Percentiles rank a stretch among this genome's conserved stretches.
Conservation (phyloP, 2,329 filamentous ascomycete genomes). For the Polychaeton citri region DNA sequence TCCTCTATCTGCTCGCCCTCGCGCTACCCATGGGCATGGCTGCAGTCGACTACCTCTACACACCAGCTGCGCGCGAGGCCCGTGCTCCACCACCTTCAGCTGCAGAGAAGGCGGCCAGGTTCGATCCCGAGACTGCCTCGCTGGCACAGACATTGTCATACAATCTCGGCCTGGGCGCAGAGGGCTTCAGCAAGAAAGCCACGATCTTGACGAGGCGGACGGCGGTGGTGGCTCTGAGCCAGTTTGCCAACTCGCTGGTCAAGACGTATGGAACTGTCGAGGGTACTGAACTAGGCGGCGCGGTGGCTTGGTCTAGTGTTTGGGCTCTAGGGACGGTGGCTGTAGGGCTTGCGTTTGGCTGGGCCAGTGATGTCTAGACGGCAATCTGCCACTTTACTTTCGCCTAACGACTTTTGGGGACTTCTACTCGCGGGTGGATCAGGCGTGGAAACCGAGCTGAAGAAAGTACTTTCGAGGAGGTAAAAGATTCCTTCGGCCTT, state of each 20-base stretch:
- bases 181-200: constrained; percentile 58
- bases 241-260: constrained; percentile 45
- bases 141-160: constrained; percentile 57
- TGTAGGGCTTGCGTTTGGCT: constrained; percentile 44
- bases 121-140: constrained; percentile 52
- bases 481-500: no score
- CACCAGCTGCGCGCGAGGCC: constrained; percentile 41
- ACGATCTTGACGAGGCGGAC: constrained; percentile 45
- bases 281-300: constrained; percentile 57
- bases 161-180: constrained; percentile 46
- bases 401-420: no score
- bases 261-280: constrained; percentile 53
- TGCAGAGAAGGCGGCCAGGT: constrained; percentile 34
- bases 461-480: no score
- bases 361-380: constrained; percentile 30
- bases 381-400: no score
- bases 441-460: no score
- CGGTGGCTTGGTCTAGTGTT: constrained; percentile 56
- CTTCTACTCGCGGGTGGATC: no score
- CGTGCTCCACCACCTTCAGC: constrained; percentile 10
- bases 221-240: constrained; percentile 30
- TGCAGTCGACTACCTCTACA: constrained; percentile 65
- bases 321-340: constrained; percentile 57
- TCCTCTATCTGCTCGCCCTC: constrained; percentile 31
- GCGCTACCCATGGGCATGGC: constrained; percentile 59